Evolutionary conservation across 2,329 filamentous ascomycete species (phyloP).

Genomic region (Lachnellula occidentalis): DNA sequence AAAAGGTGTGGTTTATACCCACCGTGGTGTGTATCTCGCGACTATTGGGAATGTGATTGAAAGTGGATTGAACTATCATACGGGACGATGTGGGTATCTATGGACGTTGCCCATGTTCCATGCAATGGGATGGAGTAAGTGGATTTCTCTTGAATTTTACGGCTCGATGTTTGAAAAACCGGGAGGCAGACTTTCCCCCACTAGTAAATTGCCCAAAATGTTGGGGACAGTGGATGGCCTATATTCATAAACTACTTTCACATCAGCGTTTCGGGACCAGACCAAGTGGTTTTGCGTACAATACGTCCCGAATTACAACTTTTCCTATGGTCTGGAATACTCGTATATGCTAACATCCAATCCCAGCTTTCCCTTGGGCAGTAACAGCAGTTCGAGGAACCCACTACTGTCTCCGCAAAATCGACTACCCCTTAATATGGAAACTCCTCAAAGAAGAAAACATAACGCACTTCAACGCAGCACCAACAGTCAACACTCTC

Average conservation of each 20-base stretch:
- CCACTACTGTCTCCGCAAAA: constrained; percentile 89
- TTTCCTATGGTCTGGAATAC: not conserved
- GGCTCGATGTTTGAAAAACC: not conserved
- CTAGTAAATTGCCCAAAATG: too few relatives aligned
- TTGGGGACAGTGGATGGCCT: too few relatives aligned
- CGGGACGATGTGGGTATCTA: constrained; percentile 71
- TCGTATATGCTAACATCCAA: constrained; percentile 29
- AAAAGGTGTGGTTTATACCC: constrained; percentile 90
- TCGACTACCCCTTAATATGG: constrained; percentile 94
- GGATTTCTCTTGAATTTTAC: not conserved
- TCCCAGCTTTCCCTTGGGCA: constrained; percentile 78
- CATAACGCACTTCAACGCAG: constrained; percentile 93
- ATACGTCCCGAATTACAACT: too few relatives aligned
- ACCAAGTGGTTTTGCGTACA: too few relatives aligned
- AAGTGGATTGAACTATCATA: constrained; percentile 69
- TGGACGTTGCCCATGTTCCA: constrained; percentile 91
- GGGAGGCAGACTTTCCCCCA: too few relatives aligned
- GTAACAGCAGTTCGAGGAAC: constrained; percentile 92
- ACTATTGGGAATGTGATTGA: constrained; percentile 83
- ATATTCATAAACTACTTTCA: too few relatives aligned
- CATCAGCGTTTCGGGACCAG: too few relatives aligned
- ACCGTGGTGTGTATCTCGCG: constrained; percentile 82
- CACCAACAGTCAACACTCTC: constrained; percentile 92
- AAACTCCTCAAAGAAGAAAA: constrained; percentile 75
- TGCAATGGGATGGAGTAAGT: constrained; percentile 45